Evolutionary conservation across 805 yeast genomes (phyloP), one percentile per base, ranked within the genome.

Genomic region (Candida peoriensis): DNA sequence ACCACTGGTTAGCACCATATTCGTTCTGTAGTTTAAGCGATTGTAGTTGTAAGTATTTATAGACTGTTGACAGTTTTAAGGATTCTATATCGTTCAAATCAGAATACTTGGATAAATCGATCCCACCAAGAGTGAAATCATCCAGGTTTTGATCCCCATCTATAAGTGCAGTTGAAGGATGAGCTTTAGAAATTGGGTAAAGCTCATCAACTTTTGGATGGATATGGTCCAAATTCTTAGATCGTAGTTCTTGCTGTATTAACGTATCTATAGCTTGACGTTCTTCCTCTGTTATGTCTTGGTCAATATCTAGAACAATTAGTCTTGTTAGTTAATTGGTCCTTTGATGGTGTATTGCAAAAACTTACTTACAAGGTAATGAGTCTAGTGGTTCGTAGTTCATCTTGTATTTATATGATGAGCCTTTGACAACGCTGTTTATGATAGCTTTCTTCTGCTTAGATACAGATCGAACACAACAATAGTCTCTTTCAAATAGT

Each of bases 21-120:
- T 61, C 60, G 6, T 63, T 54, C 20, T 61, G 37, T 14, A 71
- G 42, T 24, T 56, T 48, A 16, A 76, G 50, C n/a, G 66, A 61
- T 14, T 74, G 29, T 9, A 48, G 37, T 30, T 59, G 55, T 29
- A 61, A 58, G 24, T 53, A 48, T 26, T 62, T 39, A 39, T 56
- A 61, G 2, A 57, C 36, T 16, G 52, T 43, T 4, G 53, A 38
- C 8, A 43, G 46, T 11, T 50, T 52, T 5, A 59, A 38, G 5
- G 36, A 33, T 4, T 55, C 59, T 8, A 37, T 27, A 32, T 39
- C 43, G 7, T 52, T 52, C 43, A 59, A 41, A 2, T 32, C 23
- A 4, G 34, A 31, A 25, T 38, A 38, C 25, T 23, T 34, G 1
- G 27, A 17, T 5, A 34, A 23, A 12, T 38, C 32, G 3, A 38